These are phyloP conservation scores for Monosporascus sp. DNA, from an alignment of 2,329 filamentous ascomycete species.

Conservation along the genomic window DNA sequence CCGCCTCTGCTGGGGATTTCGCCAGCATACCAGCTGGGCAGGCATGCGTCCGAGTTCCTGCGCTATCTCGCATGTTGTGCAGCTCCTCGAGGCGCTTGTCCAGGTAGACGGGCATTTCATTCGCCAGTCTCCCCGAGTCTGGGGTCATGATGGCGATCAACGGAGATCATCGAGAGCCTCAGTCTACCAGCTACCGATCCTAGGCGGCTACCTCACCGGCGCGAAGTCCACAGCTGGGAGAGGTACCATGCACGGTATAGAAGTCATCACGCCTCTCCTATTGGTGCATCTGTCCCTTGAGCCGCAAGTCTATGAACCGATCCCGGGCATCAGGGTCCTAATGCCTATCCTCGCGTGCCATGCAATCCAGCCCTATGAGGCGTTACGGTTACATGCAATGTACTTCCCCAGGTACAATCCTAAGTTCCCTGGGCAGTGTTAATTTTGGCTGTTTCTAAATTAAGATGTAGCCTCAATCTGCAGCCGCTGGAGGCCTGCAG, in stretches of 20 bases:
- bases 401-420: neutral
- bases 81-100: neutral
- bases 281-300: neutral
- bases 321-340: neutral
- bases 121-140: neutral
- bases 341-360: neutral
- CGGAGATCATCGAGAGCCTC: neutral
- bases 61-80: neutral
- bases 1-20: neutral
- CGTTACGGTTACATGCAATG: neutral
- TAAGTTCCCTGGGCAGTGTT: conserved; percentile 10
- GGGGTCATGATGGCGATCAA: neutral
- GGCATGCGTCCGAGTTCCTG: neutral
- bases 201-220: neutral
- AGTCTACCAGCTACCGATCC: neutral
- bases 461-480: conserved; percentile 31
- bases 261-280: neutral
- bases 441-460: conserved; percentile 33
- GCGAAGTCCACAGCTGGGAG: neutral
- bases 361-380: neutral
- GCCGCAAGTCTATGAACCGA: neutral
- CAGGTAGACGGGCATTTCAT: neutral
- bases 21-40: neutral
- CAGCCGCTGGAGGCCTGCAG: conserved; percentile 28
- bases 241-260: neutral